A percentile compares a stretch with the other conserved stretches of the same genome.
Conservation (phyloP, 306 rosid genomes). For the Pyrus betulifolia region DNA sequence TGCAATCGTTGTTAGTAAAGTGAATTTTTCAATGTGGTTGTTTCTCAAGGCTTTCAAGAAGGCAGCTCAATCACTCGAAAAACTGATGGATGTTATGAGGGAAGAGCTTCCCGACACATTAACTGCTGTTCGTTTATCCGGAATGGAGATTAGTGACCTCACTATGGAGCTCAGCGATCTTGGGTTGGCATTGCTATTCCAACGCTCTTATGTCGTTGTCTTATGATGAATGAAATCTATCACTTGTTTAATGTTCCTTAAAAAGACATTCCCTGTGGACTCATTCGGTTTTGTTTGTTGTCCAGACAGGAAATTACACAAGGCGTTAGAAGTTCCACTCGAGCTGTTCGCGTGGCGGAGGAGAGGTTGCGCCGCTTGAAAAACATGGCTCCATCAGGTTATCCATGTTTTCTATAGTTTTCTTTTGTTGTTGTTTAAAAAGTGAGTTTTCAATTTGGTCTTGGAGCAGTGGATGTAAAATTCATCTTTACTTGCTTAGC, state of each 20-base stretch:
- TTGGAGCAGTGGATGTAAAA: conserved; percentile 30
- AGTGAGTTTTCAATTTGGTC: background rate
- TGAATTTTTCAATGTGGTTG: conserved; percentile 1
- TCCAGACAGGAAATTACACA: conserved; percentile 77
- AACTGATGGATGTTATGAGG: conserved; percentile 76
- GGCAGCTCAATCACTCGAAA: conserved; percentile 85
- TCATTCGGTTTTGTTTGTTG: background rate
- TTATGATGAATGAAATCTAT: background rate
- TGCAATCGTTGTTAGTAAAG: background rate
- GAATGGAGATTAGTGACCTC: conserved; percentile 90
- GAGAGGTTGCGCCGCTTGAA: conserved; percentile 51
- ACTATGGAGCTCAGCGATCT: conserved; percentile 82
- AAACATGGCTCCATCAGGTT: conserved; percentile 65
- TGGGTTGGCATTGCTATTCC: conserved; percentile 25
- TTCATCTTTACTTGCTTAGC: conserved; percentile 54
- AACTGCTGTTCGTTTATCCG: conserved; percentile 85
- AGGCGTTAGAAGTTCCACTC: conserved; percentile 72
- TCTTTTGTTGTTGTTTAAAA: background rate
- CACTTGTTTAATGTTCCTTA: no score
- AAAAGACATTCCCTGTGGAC: background rate
- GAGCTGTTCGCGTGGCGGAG: conserved; percentile 63
- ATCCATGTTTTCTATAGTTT: conserved; percentile 1
- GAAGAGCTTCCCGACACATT: conserved; percentile 91
- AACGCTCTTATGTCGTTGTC: background rate
- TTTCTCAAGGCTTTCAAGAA: conserved; percentile 70